Evolutionary conservation across 768 basidiomycete species (phyloP), one percentile per base, ranked within the genome.

Genomic region (Lactarius trivialis): DNA sequence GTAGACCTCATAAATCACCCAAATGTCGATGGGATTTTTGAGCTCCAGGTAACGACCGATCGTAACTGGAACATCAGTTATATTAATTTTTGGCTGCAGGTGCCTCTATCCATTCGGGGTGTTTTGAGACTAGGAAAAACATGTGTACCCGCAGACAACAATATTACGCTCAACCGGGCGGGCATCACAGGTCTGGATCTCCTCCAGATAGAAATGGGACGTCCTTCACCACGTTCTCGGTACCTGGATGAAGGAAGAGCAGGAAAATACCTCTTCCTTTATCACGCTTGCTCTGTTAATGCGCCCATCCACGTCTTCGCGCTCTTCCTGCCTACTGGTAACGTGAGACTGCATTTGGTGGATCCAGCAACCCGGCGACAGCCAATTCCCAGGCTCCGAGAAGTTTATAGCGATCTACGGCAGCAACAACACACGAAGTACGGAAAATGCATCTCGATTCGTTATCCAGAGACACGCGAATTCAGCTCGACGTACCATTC

Each of bases 11-110:
- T 85, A 61, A 97, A 97, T 70, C 91, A 95, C 69, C 91, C 95
- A 0, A 93, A 91, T 70, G 92, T 98, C 9, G 93, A 98, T 68
- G 93, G 93, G 1, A 89, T 97, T 4, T 99, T 88, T 69, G 97
- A 99, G 75, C 79, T 88, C 21, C 94, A 98, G 81, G 92, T 93
- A 66, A 48, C 3, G 54, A 54, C 19, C 28, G 2, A 32, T 56
- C 15, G 17, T 11, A 34, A 8, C 21, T 49, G 7, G 7, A 34
- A 36, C 15, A 26, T 60, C 28, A 54, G 45, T 50, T 21, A 60
- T 59, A 39, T 34, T 55, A 14, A 52, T 15, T 28, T 3, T 5
- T 33, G 21, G 45, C 26, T 61, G 11, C 53, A 94, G 93, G 80
- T 98, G 17, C 92, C 97, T 8, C 81, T 96, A 19, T 76, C 86